A percentile compares a stretch with the other conserved stretches of the same genome.
phyloP scores from a whole-genome alignment of 2,329 filamentous ascomycete species.

The Ciborinia camelliae region DNA sequence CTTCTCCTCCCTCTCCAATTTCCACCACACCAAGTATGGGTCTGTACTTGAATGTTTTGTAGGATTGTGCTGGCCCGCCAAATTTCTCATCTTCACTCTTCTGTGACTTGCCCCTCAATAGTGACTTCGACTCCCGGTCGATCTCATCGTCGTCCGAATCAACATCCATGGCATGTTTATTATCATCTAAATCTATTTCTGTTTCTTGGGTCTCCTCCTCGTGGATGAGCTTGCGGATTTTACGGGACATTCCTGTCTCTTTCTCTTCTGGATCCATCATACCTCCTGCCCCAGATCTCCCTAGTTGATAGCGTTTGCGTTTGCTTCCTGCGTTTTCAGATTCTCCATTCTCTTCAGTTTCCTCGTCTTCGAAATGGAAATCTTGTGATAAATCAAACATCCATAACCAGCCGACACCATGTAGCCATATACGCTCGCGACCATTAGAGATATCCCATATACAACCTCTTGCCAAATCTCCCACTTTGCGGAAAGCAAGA shows the following conservation, averaged over 20 bases:
- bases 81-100: slow-evolving; percentile 31
- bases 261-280: slow-evolving; percentile 39
- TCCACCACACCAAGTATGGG: slow-evolving; percentile 76
- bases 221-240: slow-evolving; percentile 39
- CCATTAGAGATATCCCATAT: slow-evolving; percentile 68
- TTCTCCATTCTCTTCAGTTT: slow-evolving; percentile 27
- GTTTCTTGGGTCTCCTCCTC: slow-evolving; percentile 43
- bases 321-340: background rate
- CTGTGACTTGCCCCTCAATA: slow-evolving; percentile 29
- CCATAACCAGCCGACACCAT: slow-evolving; percentile 79
- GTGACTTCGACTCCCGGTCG: background rate
- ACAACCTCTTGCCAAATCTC: slow-evolving; percentile 78
- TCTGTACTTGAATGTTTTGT: slow-evolving; percentile 90
- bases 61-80: slow-evolving; percentile 40
- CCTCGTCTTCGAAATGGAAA: slow-evolving; percentile 32
- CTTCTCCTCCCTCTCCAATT: slow-evolving; percentile 39
- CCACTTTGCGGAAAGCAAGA: slow-evolving; percentile 66
- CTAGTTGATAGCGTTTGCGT: slow-evolving; percentile 17
- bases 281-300: slow-evolving; percentile 52
- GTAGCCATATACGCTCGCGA: slow-evolving; percentile 75
- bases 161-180: background rate
- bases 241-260: slow-evolving; percentile 40
- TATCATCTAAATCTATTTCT: slow-evolving; percentile 5
- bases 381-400: slow-evolving; percentile 86
- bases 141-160: slow-evolving; percentile 15